phyloP scores from a whole-genome alignment of 2,329 filamentous ascomycete genomes.

The Corynespora cassiicola region DNA sequence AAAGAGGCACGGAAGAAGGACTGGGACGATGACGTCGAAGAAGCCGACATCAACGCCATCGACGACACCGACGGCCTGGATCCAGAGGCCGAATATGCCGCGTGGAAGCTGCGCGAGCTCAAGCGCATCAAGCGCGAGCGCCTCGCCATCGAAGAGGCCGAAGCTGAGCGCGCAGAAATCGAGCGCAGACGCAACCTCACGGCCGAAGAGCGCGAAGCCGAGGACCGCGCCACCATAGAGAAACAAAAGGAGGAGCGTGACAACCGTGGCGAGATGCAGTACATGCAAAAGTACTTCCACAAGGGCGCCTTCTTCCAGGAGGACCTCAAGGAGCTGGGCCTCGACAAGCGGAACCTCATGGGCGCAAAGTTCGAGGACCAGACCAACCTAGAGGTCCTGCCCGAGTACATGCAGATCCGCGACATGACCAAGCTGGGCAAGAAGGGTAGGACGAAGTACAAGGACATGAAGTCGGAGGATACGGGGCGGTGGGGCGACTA shows the following conservation, averaged over 20 bases:
- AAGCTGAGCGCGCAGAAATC: conserved; percentile 86
- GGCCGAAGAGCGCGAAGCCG: conserved; percentile 81
- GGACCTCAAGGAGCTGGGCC: conserved; percentile 74
- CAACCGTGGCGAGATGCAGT: conserved; percentile 78
- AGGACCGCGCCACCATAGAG: conserved; percentile 80
- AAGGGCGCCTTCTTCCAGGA: conserved; percentile 95
- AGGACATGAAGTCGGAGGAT: conserved; percentile 86
- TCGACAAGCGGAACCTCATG: conserved; percentile 85
- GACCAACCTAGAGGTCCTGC: conserved; percentile 79
- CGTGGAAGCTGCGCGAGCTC: conserved; percentile 93
- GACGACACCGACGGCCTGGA: conserved; percentile 90
- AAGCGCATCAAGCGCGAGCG: conserved; percentile 87
- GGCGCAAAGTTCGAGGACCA: conserved; percentile 86
- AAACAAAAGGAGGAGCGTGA: conserved; percentile 80
- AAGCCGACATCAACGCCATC: conserved; percentile 75
- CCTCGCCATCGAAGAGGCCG: conserved; percentile 80
- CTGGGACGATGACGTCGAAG: conserved; percentile 76
- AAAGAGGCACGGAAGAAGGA: conserved; percentile 78
- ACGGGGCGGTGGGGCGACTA: conserved; percentile 84
- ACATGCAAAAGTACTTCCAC: conserved; percentile 96
- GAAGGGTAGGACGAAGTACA: conserved; percentile 90
- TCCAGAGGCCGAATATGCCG: conserved; percentile 84
- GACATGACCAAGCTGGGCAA: conserved; percentile 94
- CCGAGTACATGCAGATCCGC: conserved; percentile 88
- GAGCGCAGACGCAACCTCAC: conserved; percentile 88